A percentile compares a stretch with the other conserved stretches of the same genome.
These are phyloP conservation scores for Xylaria sp. DNA, from an alignment of 2,329 filamentous ascomycete genomes.

Conservation along the genomic window DNA sequence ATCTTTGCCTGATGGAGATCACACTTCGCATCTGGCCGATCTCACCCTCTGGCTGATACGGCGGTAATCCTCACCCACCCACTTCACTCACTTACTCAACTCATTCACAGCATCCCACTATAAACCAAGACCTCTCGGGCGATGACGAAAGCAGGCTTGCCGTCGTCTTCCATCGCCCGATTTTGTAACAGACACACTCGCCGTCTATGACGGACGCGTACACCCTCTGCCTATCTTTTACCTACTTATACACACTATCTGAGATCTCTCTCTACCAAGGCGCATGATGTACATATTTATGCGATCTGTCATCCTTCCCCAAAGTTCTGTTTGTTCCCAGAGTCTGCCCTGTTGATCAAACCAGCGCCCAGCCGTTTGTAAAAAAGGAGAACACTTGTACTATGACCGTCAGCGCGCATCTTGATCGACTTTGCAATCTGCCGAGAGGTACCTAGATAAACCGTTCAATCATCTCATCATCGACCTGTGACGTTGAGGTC, in stretches of 20 bases:
- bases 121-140: conserved; percentile 17
- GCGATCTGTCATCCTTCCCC: neutral
- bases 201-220: conserved; percentile 23
- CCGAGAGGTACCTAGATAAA: conserved; percentile 3
- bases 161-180: conserved; percentile 1
- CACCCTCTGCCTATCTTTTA: conserved; percentile 17
- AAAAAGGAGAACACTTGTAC: neutral
- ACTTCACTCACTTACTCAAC: neutral
- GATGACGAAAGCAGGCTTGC: conserved; percentile 28
- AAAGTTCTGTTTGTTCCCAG: neutral
- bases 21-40: conserved; percentile 33
- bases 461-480: conserved; percentile 30
- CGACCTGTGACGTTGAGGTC: neutral
- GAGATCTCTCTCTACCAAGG: neutral
- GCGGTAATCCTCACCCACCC: too few species aligned
- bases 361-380: neutral
- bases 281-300: neutral
- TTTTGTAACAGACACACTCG: neutral
- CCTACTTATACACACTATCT: neutral
- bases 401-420: conserved; percentile 3
- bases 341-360: conserved; percentile 23
- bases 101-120: conserved; percentile 1
- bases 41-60: conserved; percentile 22
- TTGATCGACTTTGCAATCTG: conserved; percentile 11
- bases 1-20: conserved; percentile 22